Conservation (phyloP, 2,329 filamentous ascomycete genomes). For the Fusarium concolor region DNA sequence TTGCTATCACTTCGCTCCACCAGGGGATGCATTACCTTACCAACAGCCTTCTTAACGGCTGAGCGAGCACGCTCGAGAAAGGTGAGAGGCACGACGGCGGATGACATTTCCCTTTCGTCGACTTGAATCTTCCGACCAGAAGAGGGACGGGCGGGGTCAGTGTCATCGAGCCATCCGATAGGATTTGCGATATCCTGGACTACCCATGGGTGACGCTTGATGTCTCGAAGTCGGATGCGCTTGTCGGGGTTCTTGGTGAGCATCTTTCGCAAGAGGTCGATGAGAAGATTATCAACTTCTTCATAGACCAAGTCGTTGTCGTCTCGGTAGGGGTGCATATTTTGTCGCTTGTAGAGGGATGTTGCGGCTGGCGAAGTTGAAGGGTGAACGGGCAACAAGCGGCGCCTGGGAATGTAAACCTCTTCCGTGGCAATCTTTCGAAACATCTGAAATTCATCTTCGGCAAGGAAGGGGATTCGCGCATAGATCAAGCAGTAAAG, state of each 20-base stretch:
- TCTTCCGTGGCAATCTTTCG: constrained; percentile 90
- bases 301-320: constrained; percentile 87
- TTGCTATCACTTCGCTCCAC: constrained; percentile 67
- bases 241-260: constrained; percentile 89
- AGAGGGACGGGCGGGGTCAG: constrained; percentile 82
- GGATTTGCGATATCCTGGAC: constrained; percentile 80
- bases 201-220: constrained; percentile 95
- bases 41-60: constrained; percentile 75
- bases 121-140: constrained; percentile 91
- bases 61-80: constrained; percentile 87
- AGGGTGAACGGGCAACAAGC: constrained; percentile 80
- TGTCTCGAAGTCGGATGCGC: constrained; percentile 88
- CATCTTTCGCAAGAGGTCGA: constrained; percentile 82
- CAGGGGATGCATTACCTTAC: constrained; percentile 72
- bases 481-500: constrained; percentile 96
- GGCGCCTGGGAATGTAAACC: constrained; percentile 85
- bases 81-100: constrained; percentile 89
- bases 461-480: constrained; percentile 90
- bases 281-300: constrained; percentile 81
- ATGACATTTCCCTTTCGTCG: constrained; percentile 88
- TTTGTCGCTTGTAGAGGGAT: constrained; percentile 68
- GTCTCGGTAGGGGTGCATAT: constrained; percentile 75
- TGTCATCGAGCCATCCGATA: constrained; percentile 89
- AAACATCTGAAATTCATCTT: constrained; percentile 93
- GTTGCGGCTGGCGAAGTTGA: constrained; percentile 66